A percentile compares a stretch with the other conserved stretches of the same genome.
Conservation (phyloP, 805 yeast species). For the Novakomyces olei region DNA sequence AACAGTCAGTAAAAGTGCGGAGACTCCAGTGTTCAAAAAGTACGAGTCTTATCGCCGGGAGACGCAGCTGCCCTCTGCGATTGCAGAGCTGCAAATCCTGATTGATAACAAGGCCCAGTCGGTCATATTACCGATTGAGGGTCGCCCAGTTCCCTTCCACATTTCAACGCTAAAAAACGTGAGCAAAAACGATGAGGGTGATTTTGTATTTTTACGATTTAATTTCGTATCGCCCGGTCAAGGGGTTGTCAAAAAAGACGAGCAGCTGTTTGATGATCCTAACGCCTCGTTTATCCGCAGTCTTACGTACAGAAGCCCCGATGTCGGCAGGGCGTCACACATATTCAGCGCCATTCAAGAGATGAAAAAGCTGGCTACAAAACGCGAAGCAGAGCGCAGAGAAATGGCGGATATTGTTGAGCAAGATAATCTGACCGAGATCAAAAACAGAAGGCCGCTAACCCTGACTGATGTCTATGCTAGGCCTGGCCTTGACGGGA, state of each 20-base stretch:
- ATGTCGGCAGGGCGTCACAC: slow-evolving; percentile 74
- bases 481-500: slow-evolving; percentile 94
- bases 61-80: slow-evolving; percentile 67
- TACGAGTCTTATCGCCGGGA: slow-evolving; percentile 90
- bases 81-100: slow-evolving; percentile 63
- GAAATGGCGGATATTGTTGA: slow-evolving; percentile 84
- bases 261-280: slow-evolving; percentile 71
- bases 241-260: slow-evolving; percentile 33
- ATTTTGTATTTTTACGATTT: slow-evolving; percentile 68
- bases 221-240: slow-evolving; percentile 87
- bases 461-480: slow-evolving; percentile 73
- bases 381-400: slow-evolving; percentile 74
- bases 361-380: slow-evolving; percentile 73
- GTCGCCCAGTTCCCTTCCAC: slow-evolving; percentile 95
- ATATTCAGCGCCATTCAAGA: slow-evolving; percentile 78
- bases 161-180: slow-evolving; percentile 86
- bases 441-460: slow-evolving; percentile 62
- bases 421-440: slow-evolving; percentile 70
- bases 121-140: slow-evolving; percentile 71
- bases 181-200: slow-evolving; percentile 89
- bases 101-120: slow-evolving; percentile 79
- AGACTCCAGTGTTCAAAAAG: slow-evolving; percentile 57
- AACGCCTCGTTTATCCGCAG: slow-evolving; percentile 73
- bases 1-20: slow-evolving; percentile 26
- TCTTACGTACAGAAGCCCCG: slow-evolving; percentile 70